These are phyloP conservation scores for Blastocladiella britannica DNA, from an alignment of 192 early-diverging fungal species.

Conservation along the genomic window DNA sequence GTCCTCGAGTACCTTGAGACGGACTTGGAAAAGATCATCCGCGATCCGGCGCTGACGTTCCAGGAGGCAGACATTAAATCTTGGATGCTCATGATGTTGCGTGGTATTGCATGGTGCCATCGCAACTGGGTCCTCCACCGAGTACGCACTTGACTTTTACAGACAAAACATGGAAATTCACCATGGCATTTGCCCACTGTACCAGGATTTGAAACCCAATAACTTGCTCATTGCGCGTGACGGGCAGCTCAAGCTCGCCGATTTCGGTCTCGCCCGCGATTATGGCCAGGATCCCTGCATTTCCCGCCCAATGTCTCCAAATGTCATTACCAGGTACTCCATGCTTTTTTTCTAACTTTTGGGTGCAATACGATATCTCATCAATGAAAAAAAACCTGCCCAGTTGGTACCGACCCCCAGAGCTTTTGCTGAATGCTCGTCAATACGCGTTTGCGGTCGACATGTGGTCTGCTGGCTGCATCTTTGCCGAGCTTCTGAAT, in stretches of 20 bases:
- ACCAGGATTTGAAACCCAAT: constrained; percentile 69
- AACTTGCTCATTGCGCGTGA: constrained; percentile 59
- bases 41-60: constrained; percentile 73
- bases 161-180: constrained; percentile 2
- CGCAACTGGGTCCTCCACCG: constrained; percentile 74
- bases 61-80: constrained; percentile 81
- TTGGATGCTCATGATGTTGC: constrained; percentile 92
- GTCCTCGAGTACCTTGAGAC: constrained; percentile 88
- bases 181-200: not conserved
- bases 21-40: constrained; percentile 91
- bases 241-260: constrained; percentile 86
- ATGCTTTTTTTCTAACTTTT: constrained; percentile 1
- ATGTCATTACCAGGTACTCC: constrained; percentile 65
- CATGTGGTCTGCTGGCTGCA: constrained; percentile 93
- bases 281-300: constrained; percentile 46
- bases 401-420: constrained; percentile 91
- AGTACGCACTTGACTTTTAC: constrained; percentile 12
- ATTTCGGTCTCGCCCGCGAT: constrained; percentile 97
- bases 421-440: constrained; percentile 72
- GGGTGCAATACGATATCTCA: too few relatives aligned
- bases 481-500: constrained; percentile 93
- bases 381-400: too few relatives aligned
- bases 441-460: constrained; percentile 77
- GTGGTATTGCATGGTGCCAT: constrained; percentile 84
- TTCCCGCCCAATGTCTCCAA: constrained; percentile 60